Percentiles rank a stretch among this genome's conserved stretches.
These are phyloP conservation scores for Truncatella angustata DNA, from an alignment of 2,329 filamentous ascomycete species.

Conservation along the genomic window DNA sequence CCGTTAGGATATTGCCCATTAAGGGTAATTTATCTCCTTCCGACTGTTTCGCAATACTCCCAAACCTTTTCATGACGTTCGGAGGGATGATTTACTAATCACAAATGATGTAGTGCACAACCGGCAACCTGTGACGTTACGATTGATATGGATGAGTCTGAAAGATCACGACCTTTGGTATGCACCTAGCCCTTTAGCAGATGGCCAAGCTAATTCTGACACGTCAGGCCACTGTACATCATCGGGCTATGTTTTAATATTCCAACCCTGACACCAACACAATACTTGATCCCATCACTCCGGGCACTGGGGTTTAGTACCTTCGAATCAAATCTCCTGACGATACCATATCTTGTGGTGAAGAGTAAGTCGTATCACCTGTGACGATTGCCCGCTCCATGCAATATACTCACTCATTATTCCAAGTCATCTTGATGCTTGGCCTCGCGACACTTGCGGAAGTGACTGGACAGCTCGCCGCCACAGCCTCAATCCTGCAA, in stretches of 20 bases:
- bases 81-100: no score
- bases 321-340: constrained; percentile 6
- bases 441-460: constrained; percentile 35
- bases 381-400: no score
- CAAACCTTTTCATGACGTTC: no score
- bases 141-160: constrained; percentile 8
- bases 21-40: no score
- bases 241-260: constrained; percentile 5
- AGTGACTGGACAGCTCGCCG: constrained; percentile 45
- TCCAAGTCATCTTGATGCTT: constrained; percentile 33
- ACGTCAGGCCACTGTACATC: constrained; percentile 42
- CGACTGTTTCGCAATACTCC: no score
- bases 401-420: constrained; percentile 1
- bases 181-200: neutral
- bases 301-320: constrained; percentile 1
- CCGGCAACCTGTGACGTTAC: constrained; percentile 1
- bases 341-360: constrained; percentile 2
- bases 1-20: no score
- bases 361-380: constrained; percentile 28
- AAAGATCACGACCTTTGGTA: constrained; percentile 8
- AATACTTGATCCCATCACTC: constrained; percentile 38
- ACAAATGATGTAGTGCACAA: no score
- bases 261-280: neutral
- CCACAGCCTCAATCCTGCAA: constrained; percentile 46
- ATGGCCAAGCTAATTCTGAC: neutral